These are phyloP conservation scores for Nicotiana tomentosiformis DNA, from an alignment of 257 asterid species.

Conservation along the genomic window DNA sequence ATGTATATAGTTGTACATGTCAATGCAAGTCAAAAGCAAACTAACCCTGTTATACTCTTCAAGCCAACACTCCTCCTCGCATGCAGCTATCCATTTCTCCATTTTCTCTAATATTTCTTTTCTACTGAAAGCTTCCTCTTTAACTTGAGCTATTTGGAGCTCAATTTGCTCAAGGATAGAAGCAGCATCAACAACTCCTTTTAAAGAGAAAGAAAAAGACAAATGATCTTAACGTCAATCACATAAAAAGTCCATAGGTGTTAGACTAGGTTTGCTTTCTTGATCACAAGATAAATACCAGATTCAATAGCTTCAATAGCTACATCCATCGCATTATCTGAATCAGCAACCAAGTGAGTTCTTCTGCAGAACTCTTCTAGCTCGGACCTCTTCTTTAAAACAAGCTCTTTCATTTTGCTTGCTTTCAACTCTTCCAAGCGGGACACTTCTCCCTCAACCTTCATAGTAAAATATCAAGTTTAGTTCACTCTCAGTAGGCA, in stretches of 20 bases:
- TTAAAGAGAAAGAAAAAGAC: constrained; percentile 14
- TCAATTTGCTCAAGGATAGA: constrained; percentile 84
- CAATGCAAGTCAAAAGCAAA: constrained; percentile 10
- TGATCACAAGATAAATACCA: constrained; percentile 37
- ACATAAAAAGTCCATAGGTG: not conserved
- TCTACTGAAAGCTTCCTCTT: constrained; percentile 86
- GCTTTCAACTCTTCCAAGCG: constrained; percentile 82
- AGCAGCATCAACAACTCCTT: constrained; percentile 87
- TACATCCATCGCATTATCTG: constrained; percentile 49
- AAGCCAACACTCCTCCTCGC: constrained; percentile 98
- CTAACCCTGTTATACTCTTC: constrained; percentile 94
- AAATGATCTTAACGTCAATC: constrained; percentile 7
- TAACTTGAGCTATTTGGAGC: constrained; percentile 74
- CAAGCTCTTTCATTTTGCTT: constrained; percentile 97
- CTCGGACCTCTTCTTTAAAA: constrained; percentile 83
- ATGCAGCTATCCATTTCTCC: constrained; percentile 95
- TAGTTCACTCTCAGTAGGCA: not conserved
- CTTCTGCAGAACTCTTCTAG: constrained; percentile 80
- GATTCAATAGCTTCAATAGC: constrained; percentile 83
- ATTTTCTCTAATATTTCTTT: constrained; percentile 94
- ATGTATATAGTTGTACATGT: constrained; percentile 11
- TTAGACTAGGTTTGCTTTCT: not conserved
- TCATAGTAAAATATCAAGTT: constrained; percentile 14
- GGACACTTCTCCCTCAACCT: constrained; percentile 88
- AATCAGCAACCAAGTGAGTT: constrained; percentile 68